These are phyloP conservation scores for Comarum palustre DNA, from an alignment of 306 rosid genomes.

Conservation along the genomic window DNA sequence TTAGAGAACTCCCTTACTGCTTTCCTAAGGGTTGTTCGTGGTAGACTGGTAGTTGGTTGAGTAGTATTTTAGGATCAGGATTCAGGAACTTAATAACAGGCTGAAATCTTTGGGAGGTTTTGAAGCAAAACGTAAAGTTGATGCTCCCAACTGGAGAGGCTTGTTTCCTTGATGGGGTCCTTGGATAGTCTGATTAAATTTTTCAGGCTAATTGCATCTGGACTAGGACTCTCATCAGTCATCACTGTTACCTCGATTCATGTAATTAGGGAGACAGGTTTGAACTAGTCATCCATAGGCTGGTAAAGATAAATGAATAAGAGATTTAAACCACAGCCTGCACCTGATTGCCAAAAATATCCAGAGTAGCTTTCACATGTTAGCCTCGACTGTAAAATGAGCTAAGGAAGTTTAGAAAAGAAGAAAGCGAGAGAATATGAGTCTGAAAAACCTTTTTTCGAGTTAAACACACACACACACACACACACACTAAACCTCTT, in stretches of 20 bases:
- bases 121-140: neutral
- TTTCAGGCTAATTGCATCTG: neutral
- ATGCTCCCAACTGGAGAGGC: neutral
- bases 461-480: neutral
- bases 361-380: neutral
- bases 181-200: neutral
- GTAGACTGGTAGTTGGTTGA: neutral
- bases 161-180: conserved; percentile 9
- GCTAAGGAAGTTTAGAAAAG: neutral
- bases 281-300: neutral
- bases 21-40: neutral
- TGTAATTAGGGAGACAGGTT: neutral
- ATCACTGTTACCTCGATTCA: neutral
- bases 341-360: neutral
- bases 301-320: neutral
- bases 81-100: neutral
- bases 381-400: neutral
- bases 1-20: neutral
- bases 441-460: neutral
- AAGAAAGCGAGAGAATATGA: neutral
- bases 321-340: neutral
- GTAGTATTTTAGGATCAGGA: neutral
- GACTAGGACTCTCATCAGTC: neutral
- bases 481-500: neutral
- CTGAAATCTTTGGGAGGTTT: neutral